Percentiles rank a stretch among this genome's conserved stretches.
These are phyloP conservation scores for Inga leiocalycina DNA, from an alignment of 306 rosid genomes.

Conservation along the genomic window DNA sequence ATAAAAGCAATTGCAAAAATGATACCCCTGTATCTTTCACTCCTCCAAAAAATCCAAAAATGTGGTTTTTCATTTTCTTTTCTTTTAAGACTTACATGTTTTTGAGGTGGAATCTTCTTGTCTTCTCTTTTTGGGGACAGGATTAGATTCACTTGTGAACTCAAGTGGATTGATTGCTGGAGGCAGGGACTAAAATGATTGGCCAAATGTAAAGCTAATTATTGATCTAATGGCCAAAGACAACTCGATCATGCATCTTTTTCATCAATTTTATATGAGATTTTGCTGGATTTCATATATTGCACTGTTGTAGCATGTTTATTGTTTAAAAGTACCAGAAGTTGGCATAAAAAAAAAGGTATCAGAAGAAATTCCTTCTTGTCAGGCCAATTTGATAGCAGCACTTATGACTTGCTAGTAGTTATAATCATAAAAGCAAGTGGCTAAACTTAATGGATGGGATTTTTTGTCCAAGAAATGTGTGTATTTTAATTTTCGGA, in stretches of 20 bases:
- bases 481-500: no score
- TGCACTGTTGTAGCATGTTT: no score
- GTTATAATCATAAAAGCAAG: no score
- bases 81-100: not conserved
- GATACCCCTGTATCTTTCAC: not conserved
- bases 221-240: not conserved
- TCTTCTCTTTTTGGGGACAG: constrained; percentile 19
- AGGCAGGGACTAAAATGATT: not conserved
- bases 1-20: not conserved
- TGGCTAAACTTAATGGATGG: no score
- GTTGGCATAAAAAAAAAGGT: no score
- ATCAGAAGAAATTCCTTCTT: no score
- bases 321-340: no score
- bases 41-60: not conserved
- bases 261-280: not conserved
- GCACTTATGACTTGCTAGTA: no score
- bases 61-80: not conserved
- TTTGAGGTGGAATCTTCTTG: constrained; percentile 24
- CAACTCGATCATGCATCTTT: not conserved
- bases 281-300: no score
- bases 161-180: not conserved
- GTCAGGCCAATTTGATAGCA: no score
- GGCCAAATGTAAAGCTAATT: no score
- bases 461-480: no score
- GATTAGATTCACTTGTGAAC: not conserved